Evolutionary conservation across 2,329 filamentous ascomycete species (phyloP), one percentile per base, ranked within the genome.

Genomic region (Penicillium janthinellum): DNA sequence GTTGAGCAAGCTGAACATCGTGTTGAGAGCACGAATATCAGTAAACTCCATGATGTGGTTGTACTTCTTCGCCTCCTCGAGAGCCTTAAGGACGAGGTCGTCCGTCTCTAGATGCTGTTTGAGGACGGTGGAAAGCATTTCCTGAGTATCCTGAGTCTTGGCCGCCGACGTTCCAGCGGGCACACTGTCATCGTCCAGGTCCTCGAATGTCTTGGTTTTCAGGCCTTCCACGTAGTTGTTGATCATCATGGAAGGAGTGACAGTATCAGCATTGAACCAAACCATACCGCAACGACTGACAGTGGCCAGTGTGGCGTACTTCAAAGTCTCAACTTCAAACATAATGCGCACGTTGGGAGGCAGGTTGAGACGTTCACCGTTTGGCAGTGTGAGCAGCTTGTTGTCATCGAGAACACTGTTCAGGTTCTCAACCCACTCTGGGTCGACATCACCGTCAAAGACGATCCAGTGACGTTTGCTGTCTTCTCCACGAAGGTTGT

Each of bases 281-380:
- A 99, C 96, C 95, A 99, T 99, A 84, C 95, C 95, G 75, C 95
- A 99, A 79, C 95, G 92, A 88, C 91, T 96, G 72, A 99, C 95
- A n/a, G 95, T 99, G 57, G 95, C 95, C 47, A 99, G 86, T 0
- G 95, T 99, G 39, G 95, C 95, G 74, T 99, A 99, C 74, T 96
- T 96, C 61, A 99, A 83, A 3, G 89, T 98, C 79, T 99, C 96
- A 38, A 99, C 95, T 80, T 99, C 95, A 71, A 99, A 99, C 93
- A 99, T 97, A 78, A 99, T 96, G 67, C 96, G 91, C 28, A 99
- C 95, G 71, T 99, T 99, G 2, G 90, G 73, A 4, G 95, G 96
- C 45, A 99, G 79, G 73, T 95, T 97, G 57, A 99, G 88, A 82
- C 95, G 94, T 79, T 99, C 95, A 78, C 95, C 95, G 68, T 99